Base-by-base conservation (phyloP, 257 asterid species). In the Nicotiana attenuata region DNA sequence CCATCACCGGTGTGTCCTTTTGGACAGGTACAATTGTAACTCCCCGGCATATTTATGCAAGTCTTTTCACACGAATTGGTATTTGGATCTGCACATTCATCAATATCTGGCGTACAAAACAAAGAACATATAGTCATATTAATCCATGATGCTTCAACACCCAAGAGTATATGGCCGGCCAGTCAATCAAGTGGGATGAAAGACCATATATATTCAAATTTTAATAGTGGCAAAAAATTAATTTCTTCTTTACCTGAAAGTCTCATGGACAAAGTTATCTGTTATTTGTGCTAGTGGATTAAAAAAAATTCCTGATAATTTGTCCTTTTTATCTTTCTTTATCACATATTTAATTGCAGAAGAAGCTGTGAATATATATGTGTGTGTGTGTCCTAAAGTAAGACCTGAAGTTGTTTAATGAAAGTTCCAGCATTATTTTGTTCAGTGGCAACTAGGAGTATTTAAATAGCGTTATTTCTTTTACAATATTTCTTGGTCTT, bases 21-120 rank as follows among this genome's bases (percentile, higher is more conserved):
- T 0, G 93, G 91, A 78, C 98, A 94, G n/a, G 91, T 76, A 73
- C 98, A 94, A 13, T 11, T 86, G 81, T 83, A 92, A 79, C 90
- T 81, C 2, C 93, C 96, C n/a, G 55, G 75, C 24, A 68, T 55
- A 60, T 88, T 91, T 5, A 10, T 81, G 80, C 96, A 91, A 3
- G 50, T 47, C 19, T 41, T 78, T 24, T 82, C 87, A 60, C 93
- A 89, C 2, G 67, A 55, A 63, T 88, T 84, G 0, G 38, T 68
- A 65, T 47, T 82, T 22, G 89, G 76, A 26, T 87, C 86, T 59
- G 65, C 77, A 45, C 92, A 92, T 77, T 90, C 91, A 50, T 89
- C 82, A 29, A 86, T 81, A 83, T 91, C 60, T 53, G 60, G 60
- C 60, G 7, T 4, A 53, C 59, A 53, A 53, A 53, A 53, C 2